phyloP scores from a whole-genome alignment of 2,329 filamentous ascomycete genomes.

The Fusarium denticulatum region DNA sequence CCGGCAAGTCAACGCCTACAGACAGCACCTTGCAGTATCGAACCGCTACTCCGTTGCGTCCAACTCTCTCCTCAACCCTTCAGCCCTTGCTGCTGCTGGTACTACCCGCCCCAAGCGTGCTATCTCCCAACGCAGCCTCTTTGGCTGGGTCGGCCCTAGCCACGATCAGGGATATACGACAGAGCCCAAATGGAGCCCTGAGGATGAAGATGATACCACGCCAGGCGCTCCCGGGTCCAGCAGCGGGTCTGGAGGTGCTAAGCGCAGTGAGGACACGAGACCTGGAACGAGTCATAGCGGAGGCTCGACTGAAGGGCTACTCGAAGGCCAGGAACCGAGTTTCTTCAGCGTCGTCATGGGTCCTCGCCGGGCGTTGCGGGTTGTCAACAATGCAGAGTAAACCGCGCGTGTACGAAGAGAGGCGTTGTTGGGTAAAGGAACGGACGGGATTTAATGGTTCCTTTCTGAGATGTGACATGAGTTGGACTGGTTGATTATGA shows the following conservation, averaged over 20 bases:
- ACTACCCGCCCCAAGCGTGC: slow-evolving; percentile 19
- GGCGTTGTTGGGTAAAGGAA: neutral
- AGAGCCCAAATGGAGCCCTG: slow-evolving; percentile 47
- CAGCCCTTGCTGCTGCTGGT: neutral
- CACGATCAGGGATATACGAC: slow-evolving; percentile 33
- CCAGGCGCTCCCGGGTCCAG: slow-evolving; percentile 37
- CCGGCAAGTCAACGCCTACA: slow-evolving; percentile 75
- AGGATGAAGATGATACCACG: slow-evolving; percentile 38
- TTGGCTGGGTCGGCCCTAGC: slow-evolving; percentile 47
- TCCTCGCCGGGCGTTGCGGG: slow-evolving; percentile 73
- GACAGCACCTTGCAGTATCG: slow-evolving; percentile 72
- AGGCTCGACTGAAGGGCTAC: slow-evolving; percentile 61
- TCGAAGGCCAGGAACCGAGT: slow-evolving; percentile 72
- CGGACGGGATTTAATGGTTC: neutral
- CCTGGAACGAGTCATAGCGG: slow-evolving; percentile 42
- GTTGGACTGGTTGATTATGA: slow-evolving; percentile 12
- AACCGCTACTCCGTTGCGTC: slow-evolving; percentile 64
- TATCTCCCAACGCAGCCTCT: slow-evolving; percentile 40
- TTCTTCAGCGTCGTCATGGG: slow-evolving; percentile 77
- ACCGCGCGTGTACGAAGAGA: neutral
- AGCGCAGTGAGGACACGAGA: slow-evolving; percentile 42
- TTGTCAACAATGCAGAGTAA: slow-evolving; percentile 66
- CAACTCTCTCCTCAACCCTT: slow-evolving; percentile 50
- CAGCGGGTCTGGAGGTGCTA: slow-evolving; percentile 34
- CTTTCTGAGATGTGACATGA: neutral